Percentiles rank a stretch among this genome's conserved stretches.
These are phyloP conservation scores for Lentinula raphanica DNA, from an alignment of 768 basidiomycete species.

Conservation along the genomic window DNA sequence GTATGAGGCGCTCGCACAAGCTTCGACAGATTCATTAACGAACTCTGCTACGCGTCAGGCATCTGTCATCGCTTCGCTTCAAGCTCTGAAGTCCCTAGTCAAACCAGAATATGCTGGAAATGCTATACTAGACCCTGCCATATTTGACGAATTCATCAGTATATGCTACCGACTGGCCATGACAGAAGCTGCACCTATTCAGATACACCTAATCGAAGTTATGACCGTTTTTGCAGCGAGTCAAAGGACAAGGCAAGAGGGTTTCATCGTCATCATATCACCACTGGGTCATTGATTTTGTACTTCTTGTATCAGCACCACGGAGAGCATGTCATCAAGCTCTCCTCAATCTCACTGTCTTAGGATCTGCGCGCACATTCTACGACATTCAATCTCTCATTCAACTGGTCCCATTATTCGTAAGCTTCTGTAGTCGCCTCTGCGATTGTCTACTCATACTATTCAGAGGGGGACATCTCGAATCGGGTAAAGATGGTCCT, in stretches of 20 bases:
- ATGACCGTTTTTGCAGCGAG: conserved; percentile 52
- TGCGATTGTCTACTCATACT: conserved; percentile 7
- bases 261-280: background rate
- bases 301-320: conserved; percentile 15
- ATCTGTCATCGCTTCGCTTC: conserved; percentile 58
- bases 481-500: conserved; percentile 65
- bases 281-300: background rate
- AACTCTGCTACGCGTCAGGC: conserved; percentile 35
- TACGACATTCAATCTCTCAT: conserved; percentile 66
- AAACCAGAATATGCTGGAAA: conserved; percentile 75
- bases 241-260: conserved; percentile 20
- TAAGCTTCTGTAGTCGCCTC: conserved; percentile 21
- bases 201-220: conserved; percentile 68
- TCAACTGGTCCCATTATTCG: conserved; percentile 47
- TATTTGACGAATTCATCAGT: conserved; percentile 87
- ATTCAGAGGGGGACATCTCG: conserved; percentile 41
- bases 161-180: conserved; percentile 87
- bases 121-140: conserved; percentile 71
- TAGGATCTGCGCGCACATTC: conserved; percentile 74
- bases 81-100: conserved; percentile 77
- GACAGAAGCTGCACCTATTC: conserved; percentile 71
- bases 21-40: conserved; percentile 54
- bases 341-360: conserved; percentile 64
- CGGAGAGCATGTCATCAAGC: conserved; percentile 36
- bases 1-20: conserved; percentile 75